Evolutionary conservation across 2,329 filamentous ascomycete genomes (phyloP).

Genomic region (Fusarium secorum): DNA sequence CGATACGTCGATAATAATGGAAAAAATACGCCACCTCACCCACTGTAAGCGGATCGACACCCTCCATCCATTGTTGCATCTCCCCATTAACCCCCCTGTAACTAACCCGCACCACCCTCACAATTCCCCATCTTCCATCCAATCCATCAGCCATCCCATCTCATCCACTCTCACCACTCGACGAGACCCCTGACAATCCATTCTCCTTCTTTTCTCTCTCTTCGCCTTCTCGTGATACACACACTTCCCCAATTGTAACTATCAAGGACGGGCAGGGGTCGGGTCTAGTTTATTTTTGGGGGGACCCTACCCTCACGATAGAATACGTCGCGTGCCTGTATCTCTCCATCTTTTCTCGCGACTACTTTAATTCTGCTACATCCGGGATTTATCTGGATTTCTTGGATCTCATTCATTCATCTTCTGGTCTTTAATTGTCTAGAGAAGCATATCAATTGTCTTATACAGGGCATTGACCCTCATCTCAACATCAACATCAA

Average conservation of each 20-base stretch:
- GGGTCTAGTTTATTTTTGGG: conserved; percentile 34
- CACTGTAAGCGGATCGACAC: conserved; percentile 19
- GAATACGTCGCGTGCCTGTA: conserved; percentile 17
- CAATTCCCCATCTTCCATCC: conserved; percentile 1
- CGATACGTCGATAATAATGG: neutral
- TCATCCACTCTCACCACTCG: conserved; percentile 3
- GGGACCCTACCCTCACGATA: neutral
- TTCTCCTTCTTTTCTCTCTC: neutral
- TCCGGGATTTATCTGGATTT: neutral
- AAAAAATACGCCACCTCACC: conserved; percentile 12
- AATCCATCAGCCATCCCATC: neutral
- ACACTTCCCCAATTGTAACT: neutral
- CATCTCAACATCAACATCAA: neutral
- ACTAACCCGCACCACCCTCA: conserved; percentile 23
- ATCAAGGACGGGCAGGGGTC: conserved; percentile 14
- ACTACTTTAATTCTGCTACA: conserved; percentile 31
- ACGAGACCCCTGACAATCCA: conserved; percentile 12
- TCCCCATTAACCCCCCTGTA: conserved; percentile 3
- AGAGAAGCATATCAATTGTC: neutral
- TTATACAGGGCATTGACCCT: conserved; percentile 13
- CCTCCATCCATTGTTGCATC: conserved; percentile 18
- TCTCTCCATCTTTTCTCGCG: conserved; percentile 20
- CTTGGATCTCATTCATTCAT: neutral
- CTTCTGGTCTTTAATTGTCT: neutral
- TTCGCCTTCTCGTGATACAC: conserved; percentile 22